Percentiles rank a stretch among this genome's conserved stretches.
phyloP scores from a whole-genome alignment of 305 asterid genomes.

The Plantago lanceolata region DNA sequence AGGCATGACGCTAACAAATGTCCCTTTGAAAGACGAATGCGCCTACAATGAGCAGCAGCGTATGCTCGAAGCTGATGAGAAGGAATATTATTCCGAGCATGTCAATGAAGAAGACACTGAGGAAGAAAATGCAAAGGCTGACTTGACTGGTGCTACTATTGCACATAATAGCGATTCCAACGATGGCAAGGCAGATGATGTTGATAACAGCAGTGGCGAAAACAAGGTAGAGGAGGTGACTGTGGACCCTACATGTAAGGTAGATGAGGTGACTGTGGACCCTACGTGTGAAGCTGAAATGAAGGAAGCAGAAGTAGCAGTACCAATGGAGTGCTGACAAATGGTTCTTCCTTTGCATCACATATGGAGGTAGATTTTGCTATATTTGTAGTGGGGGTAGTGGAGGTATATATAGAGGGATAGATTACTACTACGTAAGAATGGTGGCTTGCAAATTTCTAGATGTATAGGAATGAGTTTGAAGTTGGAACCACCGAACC shows the following conservation, averaged over 20 bases:
- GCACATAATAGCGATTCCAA: slow-evolving; percentile 21
- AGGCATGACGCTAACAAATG: slow-evolving; percentile 46
- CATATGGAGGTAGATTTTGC: slow-evolving; percentile 22
- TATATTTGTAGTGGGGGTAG: slow-evolving; percentile 22
- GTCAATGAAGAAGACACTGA: slow-evolving; percentile 24
- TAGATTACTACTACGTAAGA: slow-evolving; percentile 30
- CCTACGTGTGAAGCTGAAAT: slow-evolving; percentile 38
- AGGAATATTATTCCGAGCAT: slow-evolving; percentile 22
- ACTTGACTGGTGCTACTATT: slow-evolving; percentile 11
- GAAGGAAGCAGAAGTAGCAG: slow-evolving; percentile 37
- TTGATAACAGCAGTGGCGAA: slow-evolving; percentile 29
- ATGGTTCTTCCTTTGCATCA: background rate
- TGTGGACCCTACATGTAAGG: slow-evolving; percentile 36
- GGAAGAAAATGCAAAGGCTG: slow-evolving; percentile 25
- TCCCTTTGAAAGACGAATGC: slow-evolving; percentile 43
- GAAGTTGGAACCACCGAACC: slow-evolving; percentile 5
- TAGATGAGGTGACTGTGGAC: slow-evolving; percentile 44
- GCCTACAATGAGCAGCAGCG: slow-evolving; percentile 34
- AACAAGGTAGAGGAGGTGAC: slow-evolving; percentile 44
- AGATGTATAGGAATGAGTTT: slow-evolving; percentile 31
- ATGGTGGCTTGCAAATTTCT: slow-evolving; percentile 24
- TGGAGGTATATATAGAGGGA: slow-evolving; percentile 34
- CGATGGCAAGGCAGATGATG: slow-evolving; percentile 18
- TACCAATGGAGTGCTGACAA: slow-evolving; percentile 23
- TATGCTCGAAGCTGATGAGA: slow-evolving; percentile 31